phyloP scores from a whole-genome alignment of 805 yeast genomes.

The Starmerella bombicola region DNA sequence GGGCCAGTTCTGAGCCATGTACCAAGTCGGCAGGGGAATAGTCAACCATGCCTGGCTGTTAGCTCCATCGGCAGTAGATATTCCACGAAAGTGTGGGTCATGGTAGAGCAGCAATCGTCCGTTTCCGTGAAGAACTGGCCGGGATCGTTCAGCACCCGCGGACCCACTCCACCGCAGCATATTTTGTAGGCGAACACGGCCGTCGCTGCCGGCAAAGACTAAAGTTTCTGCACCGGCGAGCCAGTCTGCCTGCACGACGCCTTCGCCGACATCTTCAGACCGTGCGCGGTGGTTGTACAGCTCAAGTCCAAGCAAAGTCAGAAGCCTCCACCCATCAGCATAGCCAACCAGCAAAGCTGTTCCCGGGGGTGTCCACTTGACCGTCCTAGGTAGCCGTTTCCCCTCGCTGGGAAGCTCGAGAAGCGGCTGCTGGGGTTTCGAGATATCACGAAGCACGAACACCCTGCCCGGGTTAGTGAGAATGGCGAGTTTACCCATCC shows the following conservation, averaged over 20 bases:
- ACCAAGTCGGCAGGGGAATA: slow-evolving; percentile 36
- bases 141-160: slow-evolving; percentile 23
- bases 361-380: slow-evolving; percentile 33
- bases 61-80: slow-evolving; percentile 20
- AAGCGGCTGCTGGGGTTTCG: not conserved
- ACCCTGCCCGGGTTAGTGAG: slow-evolving; percentile 19
- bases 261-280: slow-evolving; percentile 6
- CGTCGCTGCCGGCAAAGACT: slow-evolving; percentile 24
- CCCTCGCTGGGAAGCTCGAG: slow-evolving; percentile 9
- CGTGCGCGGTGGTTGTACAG: slow-evolving; percentile 10
- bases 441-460: slow-evolving; percentile 2
- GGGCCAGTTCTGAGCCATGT: slow-evolving; percentile 36
- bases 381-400: slow-evolving; percentile 11
- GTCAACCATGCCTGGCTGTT: slow-evolving; percentile 31
- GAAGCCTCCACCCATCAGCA: slow-evolving; percentile 38
- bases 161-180: slow-evolving; percentile 28
- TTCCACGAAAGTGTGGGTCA: slow-evolving; percentile 29
- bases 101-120: slow-evolving; percentile 36
- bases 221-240: slow-evolving; percentile 30
- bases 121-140: slow-evolving; percentile 35
- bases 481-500: slow-evolving; percentile 33
- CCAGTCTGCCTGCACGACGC: slow-evolving; percentile 28
- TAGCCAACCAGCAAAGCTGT: slow-evolving; percentile 27
- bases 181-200: slow-evolving; percentile 17
- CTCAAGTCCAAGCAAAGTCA: slow-evolving; percentile 37